These are phyloP conservation scores for Vaccinium corymbosum DNA, from an alignment of 148 eudicot genomes.

Conservation along the genomic window DNA sequence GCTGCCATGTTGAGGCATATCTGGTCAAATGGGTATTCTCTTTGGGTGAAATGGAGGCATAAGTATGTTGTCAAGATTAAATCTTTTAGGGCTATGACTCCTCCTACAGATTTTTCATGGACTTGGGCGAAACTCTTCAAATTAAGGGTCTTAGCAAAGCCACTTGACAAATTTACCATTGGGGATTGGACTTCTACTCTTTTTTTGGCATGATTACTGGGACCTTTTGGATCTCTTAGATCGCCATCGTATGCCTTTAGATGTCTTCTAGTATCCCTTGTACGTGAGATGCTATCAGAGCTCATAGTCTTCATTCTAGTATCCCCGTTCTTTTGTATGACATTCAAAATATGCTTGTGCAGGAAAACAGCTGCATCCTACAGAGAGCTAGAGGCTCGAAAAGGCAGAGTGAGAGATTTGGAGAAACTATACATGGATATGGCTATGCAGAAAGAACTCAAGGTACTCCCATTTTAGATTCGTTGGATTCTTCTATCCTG, in stretches of 20 bases:
- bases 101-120: neutral
- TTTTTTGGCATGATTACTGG: neutral
- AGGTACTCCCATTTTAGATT: slow-evolving; percentile 38
- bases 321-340: no score
- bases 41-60: neutral
- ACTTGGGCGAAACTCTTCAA: neutral
- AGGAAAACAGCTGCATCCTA: slow-evolving; percentile 71
- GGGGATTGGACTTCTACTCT: neutral
- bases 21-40: neutral
- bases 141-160: neutral
- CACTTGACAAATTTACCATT: neutral
- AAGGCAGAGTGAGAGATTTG: slow-evolving; percentile 55
- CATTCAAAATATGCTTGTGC: neutral
- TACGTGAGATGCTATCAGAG: neutral
- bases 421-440: slow-evolving; percentile 65
- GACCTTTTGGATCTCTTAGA: no score
- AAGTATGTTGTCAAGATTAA: neutral
- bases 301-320: neutral
- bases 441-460: slow-evolving; percentile 83
- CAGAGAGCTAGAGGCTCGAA: slow-evolving; percentile 67
- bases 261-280: neutral
- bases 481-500: neutral
- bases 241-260: no score
- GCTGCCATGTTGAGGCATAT: neutral
- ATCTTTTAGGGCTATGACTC: neutral